Evolutionary conservation across 352 stramenopile genomes (phyloP).

Genomic region (Pythium dissotocum): DNA sequence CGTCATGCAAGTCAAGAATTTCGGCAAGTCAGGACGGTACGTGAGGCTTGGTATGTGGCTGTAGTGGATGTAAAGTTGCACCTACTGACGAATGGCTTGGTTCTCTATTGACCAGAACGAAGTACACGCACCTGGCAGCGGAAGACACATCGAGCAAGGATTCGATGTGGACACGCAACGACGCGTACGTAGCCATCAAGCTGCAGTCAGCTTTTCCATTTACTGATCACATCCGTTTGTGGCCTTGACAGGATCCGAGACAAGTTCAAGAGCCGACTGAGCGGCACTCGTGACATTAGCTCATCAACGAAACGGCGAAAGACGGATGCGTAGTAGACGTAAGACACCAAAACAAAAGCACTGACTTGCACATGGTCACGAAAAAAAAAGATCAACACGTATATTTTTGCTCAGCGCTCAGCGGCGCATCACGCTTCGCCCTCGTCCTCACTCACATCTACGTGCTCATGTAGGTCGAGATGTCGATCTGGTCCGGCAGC

Average conservation of each 20-base stretch:
- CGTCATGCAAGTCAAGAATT: slow-evolving; percentile 99
- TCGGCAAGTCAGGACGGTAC: slow-evolving; percentile 93
- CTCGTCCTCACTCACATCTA: slow-evolving; percentile 35
- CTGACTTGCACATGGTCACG: background rate
- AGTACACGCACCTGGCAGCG: slow-evolving; percentile 98
- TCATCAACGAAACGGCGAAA: slow-evolving; percentile 53
- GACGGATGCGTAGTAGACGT: slow-evolving; percentile 2
- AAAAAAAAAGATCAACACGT: slow-evolving; percentile 27
- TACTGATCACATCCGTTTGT: background rate
- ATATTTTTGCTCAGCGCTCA: slow-evolving; percentile 20
- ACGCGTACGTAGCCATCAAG: slow-evolving; percentile 35
- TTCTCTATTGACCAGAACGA: slow-evolving; percentile 64
- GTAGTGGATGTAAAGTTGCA: background rate
- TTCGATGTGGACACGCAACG: slow-evolving; percentile 74
- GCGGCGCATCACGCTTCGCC: slow-evolving; percentile 2
- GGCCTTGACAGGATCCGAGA: slow-evolving; percentile 56
- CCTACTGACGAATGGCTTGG: background rate
- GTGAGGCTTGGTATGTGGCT: background rate
- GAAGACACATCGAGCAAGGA: slow-evolving; percentile 94
- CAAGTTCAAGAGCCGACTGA: slow-evolving; percentile 76
- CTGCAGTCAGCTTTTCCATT: background rate
- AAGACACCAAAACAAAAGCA: background rate
- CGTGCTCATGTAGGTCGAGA: slow-evolving; percentile 97
- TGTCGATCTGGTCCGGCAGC: slow-evolving; percentile 99
- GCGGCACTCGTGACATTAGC: slow-evolving; percentile 74